Evolutionary conservation across 2,329 filamentous ascomycete species (phyloP).

Genomic region (Colletotrichum higginsianum): DNA sequence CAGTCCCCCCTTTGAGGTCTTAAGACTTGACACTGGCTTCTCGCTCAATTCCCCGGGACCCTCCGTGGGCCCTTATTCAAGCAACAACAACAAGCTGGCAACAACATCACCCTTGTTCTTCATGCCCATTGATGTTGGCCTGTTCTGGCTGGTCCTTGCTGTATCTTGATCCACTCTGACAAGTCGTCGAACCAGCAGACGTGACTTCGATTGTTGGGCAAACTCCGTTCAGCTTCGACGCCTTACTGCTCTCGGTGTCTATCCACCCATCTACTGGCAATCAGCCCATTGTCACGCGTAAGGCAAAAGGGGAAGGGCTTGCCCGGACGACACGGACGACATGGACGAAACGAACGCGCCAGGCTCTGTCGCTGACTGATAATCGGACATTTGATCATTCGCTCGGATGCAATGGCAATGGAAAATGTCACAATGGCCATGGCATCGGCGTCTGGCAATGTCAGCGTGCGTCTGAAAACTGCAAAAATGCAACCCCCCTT

Average conservation of each 20-base stretch:
- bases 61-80: slow-evolving; percentile 2
- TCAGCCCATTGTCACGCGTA: slow-evolving; percentile 10
- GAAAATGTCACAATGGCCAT: background rate
- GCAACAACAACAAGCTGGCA: background rate
- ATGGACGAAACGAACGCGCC: slow-evolving; percentile 33
- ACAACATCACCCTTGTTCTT: slow-evolving; percentile 14
- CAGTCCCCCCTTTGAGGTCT: background rate
- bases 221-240: slow-evolving; percentile 33
- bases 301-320: slow-evolving; percentile 26
- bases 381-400: slow-evolving; percentile 3
- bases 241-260: slow-evolving; percentile 23
- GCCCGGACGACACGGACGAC: slow-evolving; percentile 31
- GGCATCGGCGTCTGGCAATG: slow-evolving; percentile 3
- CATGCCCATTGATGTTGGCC: background rate
- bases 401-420: slow-evolving; percentile 26
- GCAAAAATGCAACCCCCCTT: slow-evolving; percentile 4
- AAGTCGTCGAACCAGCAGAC: background rate
- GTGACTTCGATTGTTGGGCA: slow-evolving; percentile 34
- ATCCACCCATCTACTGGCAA: background rate
- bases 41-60: slow-evolving; percentile 19
- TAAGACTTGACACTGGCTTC: background rate
- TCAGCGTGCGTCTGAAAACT: background rate
- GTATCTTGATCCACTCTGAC: slow-evolving; percentile 24
- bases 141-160: slow-evolving; percentile 12
- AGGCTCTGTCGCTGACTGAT: slow-evolving; percentile 28